phyloP scores from a whole-genome alignment of 306 rosid species.

The Vigna nakashimae region DNA sequence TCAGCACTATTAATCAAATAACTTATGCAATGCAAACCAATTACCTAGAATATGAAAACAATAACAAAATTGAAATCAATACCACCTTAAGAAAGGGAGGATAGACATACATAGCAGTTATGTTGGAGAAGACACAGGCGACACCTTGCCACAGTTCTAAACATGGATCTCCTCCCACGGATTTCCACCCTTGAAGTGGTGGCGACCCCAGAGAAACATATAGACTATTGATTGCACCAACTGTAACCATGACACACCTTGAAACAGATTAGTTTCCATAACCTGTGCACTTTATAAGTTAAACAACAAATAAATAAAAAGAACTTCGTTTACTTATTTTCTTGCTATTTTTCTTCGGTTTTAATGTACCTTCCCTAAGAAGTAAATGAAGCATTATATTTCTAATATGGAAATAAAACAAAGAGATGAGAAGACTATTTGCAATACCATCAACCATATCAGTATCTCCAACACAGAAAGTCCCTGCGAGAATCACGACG shows the following conservation, averaged over 20 bases:
- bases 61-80: not conserved
- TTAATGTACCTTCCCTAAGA: constrained; percentile 10
- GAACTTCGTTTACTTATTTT: not conserved
- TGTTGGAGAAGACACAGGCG: constrained; percentile 74
- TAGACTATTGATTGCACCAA: constrained; percentile 66
- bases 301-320: not conserved
- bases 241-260: constrained; percentile 43
- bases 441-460: constrained; percentile 79
- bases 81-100: constrained; percentile 1
- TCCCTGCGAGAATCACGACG: constrained; percentile 54
- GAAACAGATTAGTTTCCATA: not conserved
- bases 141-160: constrained; percentile 76
- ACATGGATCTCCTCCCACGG: constrained; percentile 82
- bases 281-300: not conserved
- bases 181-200: constrained; percentile 75
- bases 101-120: constrained; percentile 67
- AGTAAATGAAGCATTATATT: constrained; percentile 13
- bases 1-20: constrained; percentile 35
- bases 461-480: constrained; percentile 63
- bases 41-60: constrained; percentile 5
- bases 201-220: constrained; percentile 72
- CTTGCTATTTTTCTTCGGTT: not conserved
- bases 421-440: not conserved
- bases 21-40: constrained; percentile 36
- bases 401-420: not conserved